Conservation (phyloP, 2,329 filamentous ascomycete species). For the Dothideomycetes sp. region DNA sequence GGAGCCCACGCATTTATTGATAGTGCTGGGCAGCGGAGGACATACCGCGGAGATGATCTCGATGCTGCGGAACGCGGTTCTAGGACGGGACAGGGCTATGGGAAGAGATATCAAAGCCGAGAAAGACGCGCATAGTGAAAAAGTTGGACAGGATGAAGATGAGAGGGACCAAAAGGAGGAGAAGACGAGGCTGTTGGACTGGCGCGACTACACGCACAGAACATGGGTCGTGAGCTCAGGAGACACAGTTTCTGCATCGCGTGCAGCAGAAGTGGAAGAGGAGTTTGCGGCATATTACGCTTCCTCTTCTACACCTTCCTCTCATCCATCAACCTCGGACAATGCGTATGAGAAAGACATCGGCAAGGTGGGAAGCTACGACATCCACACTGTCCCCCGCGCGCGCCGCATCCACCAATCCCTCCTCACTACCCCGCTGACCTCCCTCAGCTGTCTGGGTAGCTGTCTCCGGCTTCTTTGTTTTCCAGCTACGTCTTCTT, state of each 20-base stretch:
- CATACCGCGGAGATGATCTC: constrained; percentile 93
- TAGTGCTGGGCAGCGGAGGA: constrained; percentile 84
- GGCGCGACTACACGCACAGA: constrained; percentile 44
- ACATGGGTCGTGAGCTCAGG: constrained; percentile 74
- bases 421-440: constrained; percentile 60
- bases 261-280: constrained; percentile 54
- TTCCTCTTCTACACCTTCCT: not conserved
- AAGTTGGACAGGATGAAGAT: not conserved
- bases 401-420: constrained; percentile 76
- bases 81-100: not conserved
- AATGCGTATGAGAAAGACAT: not conserved
- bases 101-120: not conserved
- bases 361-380: constrained; percentile 36
- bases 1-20: constrained; percentile 50
- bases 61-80: constrained; percentile 55
- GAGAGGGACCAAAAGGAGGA: constrained; percentile 13
- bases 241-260: constrained; percentile 58
- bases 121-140: constrained; percentile 13
- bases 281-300: constrained; percentile 14
- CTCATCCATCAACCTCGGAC: constrained; percentile 8
- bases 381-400: constrained; percentile 58
- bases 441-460: constrained; percentile 52
- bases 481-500: too few species aligned
- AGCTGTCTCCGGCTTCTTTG: constrained; percentile 9
- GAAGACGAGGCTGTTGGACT: constrained; percentile 24